Base-by-base conservation (phyloP, 805 yeast genomes). In the Starmera caribaea region DNA sequence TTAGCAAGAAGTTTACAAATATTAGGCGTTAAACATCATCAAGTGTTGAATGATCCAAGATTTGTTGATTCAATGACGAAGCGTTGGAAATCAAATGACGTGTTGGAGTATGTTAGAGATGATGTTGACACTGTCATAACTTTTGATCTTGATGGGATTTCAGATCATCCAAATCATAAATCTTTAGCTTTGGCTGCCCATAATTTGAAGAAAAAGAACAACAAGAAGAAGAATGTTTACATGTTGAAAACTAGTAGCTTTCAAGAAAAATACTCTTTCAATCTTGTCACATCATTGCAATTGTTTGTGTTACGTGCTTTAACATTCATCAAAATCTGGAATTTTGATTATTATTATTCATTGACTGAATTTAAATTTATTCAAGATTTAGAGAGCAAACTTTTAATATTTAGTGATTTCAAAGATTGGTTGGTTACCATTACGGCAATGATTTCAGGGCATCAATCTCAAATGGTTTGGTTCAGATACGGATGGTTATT, bases 381-480 rank as follows among this genome's bases (percentile, higher is more conserved):
- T 2, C 6, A 21, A 21, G 6, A 21, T 21, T 21, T 21, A 21
- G 43, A 52, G 64, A 42, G 64, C 63, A 42, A 64, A 62, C 65
- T 55, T 60, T 40, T 59, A 63, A 41, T 63, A 59, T 41, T 60
- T 70, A 33, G 63, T 35, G 46, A 52, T 52, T 11, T 63, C 30
- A 21, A 21, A 21, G 26, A 21, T 21, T 21, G 26, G 26, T 21
- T 21, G 8, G 6, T 21, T 3, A 21, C 71, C 5, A 66, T 79
- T 40, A 71, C 81, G 0, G 83, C 95, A 4, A 87, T 90, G 96
- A 63, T 79, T 3, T 69, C 69, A 46, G 95, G 83, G 3, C 97
- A 92, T 61, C 68, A 69, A 45, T 77, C 95, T 2, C 98, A 92
- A 58, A 84, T 92, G 84, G 89, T 82, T 8, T 90, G 97, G 97